A percentile compares a stretch with the other conserved stretches of the same genome.
phyloP scores from a whole-genome alignment of 352 stramenopile species.

The Phytopythium litorale region DNA sequence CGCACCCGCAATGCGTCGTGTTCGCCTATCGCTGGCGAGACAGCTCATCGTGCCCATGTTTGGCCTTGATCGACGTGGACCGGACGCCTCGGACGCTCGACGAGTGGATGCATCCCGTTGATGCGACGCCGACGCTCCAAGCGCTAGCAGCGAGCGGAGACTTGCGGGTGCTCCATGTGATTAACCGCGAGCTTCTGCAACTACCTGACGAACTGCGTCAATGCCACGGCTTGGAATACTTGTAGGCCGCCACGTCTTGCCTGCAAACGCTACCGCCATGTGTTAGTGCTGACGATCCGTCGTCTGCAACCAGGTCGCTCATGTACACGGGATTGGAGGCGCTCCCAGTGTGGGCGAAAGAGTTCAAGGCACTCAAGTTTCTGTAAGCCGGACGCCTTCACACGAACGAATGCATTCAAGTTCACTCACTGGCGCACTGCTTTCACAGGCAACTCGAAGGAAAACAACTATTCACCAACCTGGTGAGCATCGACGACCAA shows the following conservation, averaged over 20 bases:
- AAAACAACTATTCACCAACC: constrained; percentile 16
- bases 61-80: constrained; percentile 32
- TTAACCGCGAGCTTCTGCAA: constrained; percentile 23
- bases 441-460: constrained; percentile 10
- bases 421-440: background rate
- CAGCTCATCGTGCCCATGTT: constrained; percentile 23
- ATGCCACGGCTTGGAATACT: constrained; percentile 27
- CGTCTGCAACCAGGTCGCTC: constrained; percentile 16
- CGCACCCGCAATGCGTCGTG: constrained; percentile 18
- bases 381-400: constrained; percentile 17
- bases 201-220: constrained; percentile 20
- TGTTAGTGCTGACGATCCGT: background rate
- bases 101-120: constrained; percentile 20
- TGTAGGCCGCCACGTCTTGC: constrained; percentile 17
- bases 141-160: constrained; percentile 19
- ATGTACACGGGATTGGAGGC: constrained; percentile 22
- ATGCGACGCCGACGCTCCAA: constrained; percentile 19
- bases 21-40: constrained; percentile 15
- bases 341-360: constrained; percentile 21
- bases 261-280: no score
- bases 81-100: constrained; percentile 13
- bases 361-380: constrained; percentile 29
- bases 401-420: background rate
- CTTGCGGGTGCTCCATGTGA: constrained; percentile 35
- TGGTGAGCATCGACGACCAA: constrained; percentile 16